Base-by-base conservation (phyloP, 257 asterid species). In the Avicennia marina region DNA sequence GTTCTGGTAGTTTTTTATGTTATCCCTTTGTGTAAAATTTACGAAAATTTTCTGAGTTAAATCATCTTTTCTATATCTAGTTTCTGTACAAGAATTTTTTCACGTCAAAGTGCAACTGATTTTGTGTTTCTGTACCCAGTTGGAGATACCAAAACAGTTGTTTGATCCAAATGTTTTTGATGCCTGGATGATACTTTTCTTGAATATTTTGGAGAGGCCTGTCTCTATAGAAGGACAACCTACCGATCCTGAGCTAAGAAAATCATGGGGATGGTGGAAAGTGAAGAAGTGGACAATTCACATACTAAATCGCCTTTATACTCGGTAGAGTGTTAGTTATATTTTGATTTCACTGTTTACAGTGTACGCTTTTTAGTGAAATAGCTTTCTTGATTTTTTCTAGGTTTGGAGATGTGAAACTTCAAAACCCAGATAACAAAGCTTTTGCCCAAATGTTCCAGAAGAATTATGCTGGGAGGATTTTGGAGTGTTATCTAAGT, bases 241-340 rank as follows among this genome's bases (percentile, higher is more conserved):
- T 51, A 60, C 65, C 59, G 99, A 89, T 76, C 95, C 88, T 8
- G 99, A 93, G 67, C 69, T 72, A 66, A 76, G 97, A 69, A 93
- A 82, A 72, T 79, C 96, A 44, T 93, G 97, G 99, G 99, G 96
- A 32, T 93, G 99, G 99, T 93, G 97, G 99, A 89, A 93, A 75
- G 99, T 93, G 46, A 93, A 93, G 75, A 93, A 93, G 80, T 93
- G 99, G 99, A 93, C 95, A 0, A 78, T 86, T 71, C 96, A 93
- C 78, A 84, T 93, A 57, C 59, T 93, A 62, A 89, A 89, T 75
- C 94, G 99, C 52, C 95, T 93, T 41, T 93, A 76, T 68, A 93
- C 99, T 42, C 72, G 98, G 98, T 86, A 66, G 38, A 62, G 56
- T 74, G 36, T 63, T 62, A 19, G 19, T 44, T 55, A 31, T 49